Conservation (phyloP, 1,284 basidiomycete species). For the Trichosporon sp. region DNA sequence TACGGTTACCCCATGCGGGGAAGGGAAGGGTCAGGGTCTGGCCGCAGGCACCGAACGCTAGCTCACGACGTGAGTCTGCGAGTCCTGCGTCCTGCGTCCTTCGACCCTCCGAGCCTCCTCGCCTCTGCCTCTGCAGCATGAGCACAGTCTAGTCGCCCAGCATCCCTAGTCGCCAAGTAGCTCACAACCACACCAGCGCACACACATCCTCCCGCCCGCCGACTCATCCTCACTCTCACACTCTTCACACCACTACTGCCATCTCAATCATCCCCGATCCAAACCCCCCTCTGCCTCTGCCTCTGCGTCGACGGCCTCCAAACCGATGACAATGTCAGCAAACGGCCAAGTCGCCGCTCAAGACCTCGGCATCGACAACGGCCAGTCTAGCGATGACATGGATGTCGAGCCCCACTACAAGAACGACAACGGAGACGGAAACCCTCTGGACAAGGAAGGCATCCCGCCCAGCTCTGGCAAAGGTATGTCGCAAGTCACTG, state of each 20-base stretch:
- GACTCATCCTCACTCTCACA: too few relatives aligned
- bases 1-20: constrained; percentile 9
- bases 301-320: neutral
- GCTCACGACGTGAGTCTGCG: neutral
- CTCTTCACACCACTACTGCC: too few relatives aligned
- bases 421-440: neutral
- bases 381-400: constrained; percentile 27
- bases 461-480: constrained; percentile 27
- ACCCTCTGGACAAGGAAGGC: constrained; percentile 21
- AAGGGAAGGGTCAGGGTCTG: neutral
- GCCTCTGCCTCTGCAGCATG: too few relatives aligned
- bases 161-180: too few relatives aligned
- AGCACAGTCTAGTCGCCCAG: neutral
- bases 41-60: constrained; percentile 1
- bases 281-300: neutral
- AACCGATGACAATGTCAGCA: neutral
- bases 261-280: neutral
- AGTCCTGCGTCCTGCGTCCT: neutral
- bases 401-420: constrained; percentile 20
- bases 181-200: too few relatives aligned
- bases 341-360: neutral
- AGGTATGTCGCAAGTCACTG: constrained; percentile 22
- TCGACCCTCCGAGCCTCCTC: too few relatives aligned
- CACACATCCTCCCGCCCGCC: too few relatives aligned
- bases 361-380: neutral